These are phyloP conservation scores for Marasmius tenuissimus DNA, from an alignment of 1,284 basidiomycete genomes.

Conservation along the genomic window DNA sequence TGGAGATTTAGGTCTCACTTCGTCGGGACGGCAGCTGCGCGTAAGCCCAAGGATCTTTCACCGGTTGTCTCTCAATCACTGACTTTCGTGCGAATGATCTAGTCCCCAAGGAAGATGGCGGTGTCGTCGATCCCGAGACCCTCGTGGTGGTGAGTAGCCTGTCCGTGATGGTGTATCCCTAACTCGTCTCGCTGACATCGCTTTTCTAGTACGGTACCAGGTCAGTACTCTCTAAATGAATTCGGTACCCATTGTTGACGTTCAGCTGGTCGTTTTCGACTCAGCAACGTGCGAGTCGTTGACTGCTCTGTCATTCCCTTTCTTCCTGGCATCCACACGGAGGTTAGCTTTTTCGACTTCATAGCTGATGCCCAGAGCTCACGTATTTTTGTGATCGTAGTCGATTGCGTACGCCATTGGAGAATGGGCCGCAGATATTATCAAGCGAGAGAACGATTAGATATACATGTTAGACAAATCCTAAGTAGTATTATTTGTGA, in stretches of 20 bases:
- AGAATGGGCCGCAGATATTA: neutral
- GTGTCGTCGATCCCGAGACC: constrained; percentile 2
- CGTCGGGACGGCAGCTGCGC: constrained; percentile 1
- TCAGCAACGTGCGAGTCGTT: neutral
- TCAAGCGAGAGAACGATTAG: too few species aligned
- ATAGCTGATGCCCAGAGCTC: neutral
- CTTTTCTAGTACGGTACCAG: constrained; percentile 1
- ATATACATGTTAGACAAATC: too few species aligned
- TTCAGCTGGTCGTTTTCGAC: too few species aligned
- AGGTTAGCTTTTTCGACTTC: neutral
- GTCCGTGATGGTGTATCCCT: neutral
- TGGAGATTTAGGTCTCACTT: constrained; percentile 2
- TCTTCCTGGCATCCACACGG: constrained; percentile 4
- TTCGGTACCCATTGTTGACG: too few species aligned
- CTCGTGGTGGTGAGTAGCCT: constrained; percentile 1
- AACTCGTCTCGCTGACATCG: neutral
- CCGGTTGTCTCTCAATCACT: too few species aligned
- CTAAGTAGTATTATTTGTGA: too few species aligned
- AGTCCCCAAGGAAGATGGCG: neutral
- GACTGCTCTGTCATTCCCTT: neutral
- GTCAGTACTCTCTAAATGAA: too few species aligned
- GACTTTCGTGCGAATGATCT: too few species aligned
- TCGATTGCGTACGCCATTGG: constrained; percentile 3
- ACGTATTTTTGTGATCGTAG: neutral
- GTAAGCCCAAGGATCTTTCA: neutral